Evolutionary conservation across 352 stramenopile genomes (phyloP), one percentile per base, ranked within the genome.

Genomic region (Phytophthora niederhauseri): DNA sequence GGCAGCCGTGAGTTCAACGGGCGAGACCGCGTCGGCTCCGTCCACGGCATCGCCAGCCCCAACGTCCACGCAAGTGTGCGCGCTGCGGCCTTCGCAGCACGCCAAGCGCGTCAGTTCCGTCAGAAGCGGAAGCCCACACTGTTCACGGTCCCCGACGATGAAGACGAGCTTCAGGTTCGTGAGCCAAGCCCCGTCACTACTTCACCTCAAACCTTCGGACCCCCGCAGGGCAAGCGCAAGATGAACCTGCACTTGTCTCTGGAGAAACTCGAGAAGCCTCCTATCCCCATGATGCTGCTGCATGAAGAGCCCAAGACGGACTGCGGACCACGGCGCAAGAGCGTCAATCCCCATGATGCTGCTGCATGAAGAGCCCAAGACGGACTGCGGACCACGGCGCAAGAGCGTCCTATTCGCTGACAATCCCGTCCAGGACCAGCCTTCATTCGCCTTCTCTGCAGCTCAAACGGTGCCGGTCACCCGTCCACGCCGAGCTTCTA

Each of bases 171-270:
- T 58, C 53, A 73, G 22, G 31, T 67, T 8, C 69, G 70, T 34
- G 24, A 54, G 11, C 11, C 76, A 9, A 83, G 64, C 57, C 70
- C 70, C 24, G 57, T 53, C 30, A 34, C 6, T 43, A 26, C 14
- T 38, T 2, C 17, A 17, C 30, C 19, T 41, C 54, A 67, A 34
- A 34, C 20, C 1, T 57, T 57, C 19, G 17, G 15, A 6, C 69
- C 78, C 19, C 65, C 81, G 12, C 63, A 72, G 38, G 81, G 71
- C 67, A 92, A 89, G 57, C 71, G 82, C 2, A 76, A 76, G 28
- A 61, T 90, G 43, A 80, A 89, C 11, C 69, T 92, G 20, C 75
- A 83, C 4, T 70, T 92, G 14, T 88, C 86, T 8, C 66, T 90
- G 0, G 66, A 80, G 14, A 78, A 64, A 1, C 57, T 85, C 12